phyloP scores from a whole-genome alignment of 306 rosid genomes.

The Coriaria nepalensis region DNA sequence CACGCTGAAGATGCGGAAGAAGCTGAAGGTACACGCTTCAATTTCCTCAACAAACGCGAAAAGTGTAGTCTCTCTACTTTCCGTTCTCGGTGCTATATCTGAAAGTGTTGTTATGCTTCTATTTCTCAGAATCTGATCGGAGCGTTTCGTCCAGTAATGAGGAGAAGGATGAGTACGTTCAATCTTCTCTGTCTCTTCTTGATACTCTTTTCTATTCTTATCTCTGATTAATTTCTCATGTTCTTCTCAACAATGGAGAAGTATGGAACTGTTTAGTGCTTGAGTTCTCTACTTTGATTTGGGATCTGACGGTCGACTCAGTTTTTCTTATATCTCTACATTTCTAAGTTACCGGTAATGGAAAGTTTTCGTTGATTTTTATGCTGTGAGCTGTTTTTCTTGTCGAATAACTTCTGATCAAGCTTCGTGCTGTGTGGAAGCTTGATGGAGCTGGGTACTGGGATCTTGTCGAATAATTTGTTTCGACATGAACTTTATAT shows the following conservation, averaged over 20 bases:
- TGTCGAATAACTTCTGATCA: neutral
- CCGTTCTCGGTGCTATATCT: slow-evolving; percentile 13
- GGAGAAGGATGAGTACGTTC: slow-evolving; percentile 45
- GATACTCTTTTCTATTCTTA: slow-evolving; percentile 1
- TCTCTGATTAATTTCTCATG: slow-evolving; percentile 10
- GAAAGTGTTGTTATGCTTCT: slow-evolving; percentile 1
- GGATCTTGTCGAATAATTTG: slow-evolving; percentile 7
- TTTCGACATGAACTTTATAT: slow-evolving; percentile 6
- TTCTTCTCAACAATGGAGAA: slow-evolving; percentile 12
- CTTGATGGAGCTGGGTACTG: slow-evolving; percentile 16
- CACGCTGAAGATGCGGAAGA: slow-evolving; percentile 21
- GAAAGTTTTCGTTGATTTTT: slow-evolving; percentile 3
- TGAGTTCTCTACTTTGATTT: slow-evolving; percentile 23
- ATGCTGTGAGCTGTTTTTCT: slow-evolving; percentile 5
- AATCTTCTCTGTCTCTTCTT: slow-evolving; percentile 12
- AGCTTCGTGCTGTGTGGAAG: neutral
- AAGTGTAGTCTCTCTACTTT: slow-evolving; percentile 6
- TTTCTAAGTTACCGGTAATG: no score
- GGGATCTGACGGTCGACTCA: slow-evolving; percentile 18
- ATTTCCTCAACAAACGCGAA: slow-evolving; percentile 4
- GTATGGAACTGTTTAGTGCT: slow-evolving; percentile 23
- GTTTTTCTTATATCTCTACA: slow-evolving; percentile 7
- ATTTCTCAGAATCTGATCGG: slow-evolving; percentile 48
- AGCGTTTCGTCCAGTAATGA: slow-evolving; percentile 29
- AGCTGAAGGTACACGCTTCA: slow-evolving; percentile 36